Evolutionary conservation across 768 basidiomycete genomes (phyloP).

Genomic region (Polyporus arcularius): DNA sequence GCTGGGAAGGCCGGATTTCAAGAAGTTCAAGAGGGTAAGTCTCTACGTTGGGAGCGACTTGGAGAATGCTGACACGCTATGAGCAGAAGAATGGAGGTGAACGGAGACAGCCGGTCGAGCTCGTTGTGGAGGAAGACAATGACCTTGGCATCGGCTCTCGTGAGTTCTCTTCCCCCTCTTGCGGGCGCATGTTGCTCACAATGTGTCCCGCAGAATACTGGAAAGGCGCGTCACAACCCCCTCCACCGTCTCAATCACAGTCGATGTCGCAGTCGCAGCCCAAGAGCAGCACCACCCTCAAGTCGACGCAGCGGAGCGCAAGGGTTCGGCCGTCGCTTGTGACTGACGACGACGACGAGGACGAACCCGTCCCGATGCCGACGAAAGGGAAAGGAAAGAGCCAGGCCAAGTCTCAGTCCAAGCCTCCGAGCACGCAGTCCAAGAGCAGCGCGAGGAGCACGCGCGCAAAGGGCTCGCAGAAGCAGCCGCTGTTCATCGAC

Average conservation of each 20-base stretch:
- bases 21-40: conserved; percentile 76
- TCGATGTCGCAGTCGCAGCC: conserved; percentile 23
- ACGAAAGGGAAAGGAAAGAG: conserved; percentile 1
- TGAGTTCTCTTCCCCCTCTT: conserved; percentile 29
- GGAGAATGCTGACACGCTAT: conserved; percentile 7
- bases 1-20: conserved; percentile 65
- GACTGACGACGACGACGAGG: conserved; percentile 41
- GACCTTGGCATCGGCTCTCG: conserved; percentile 58
- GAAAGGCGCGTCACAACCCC: conserved; percentile 40
- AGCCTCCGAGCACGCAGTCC: conserved; percentile 6
- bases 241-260: conserved; percentile 3
- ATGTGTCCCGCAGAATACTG: conserved; percentile 49
- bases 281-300: conserved; percentile 7
- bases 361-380: conserved; percentile 32
- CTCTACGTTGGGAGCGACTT: not conserved
- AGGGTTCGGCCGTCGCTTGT: conserved; percentile 25
- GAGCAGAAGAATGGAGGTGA: conserved; percentile 36
- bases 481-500: conserved; percentile 52
- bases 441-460: conserved; percentile 20
- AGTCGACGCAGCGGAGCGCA: conserved; percentile 4
- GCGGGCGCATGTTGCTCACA: not conserved
- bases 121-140: conserved; percentile 51
- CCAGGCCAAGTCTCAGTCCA: not conserved
- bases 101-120: conserved; percentile 45
- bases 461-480: conserved; percentile 30